Conservation (phyloP, 1,284 basidiomycete species). For the Xerocomus minutiporus region DNA sequence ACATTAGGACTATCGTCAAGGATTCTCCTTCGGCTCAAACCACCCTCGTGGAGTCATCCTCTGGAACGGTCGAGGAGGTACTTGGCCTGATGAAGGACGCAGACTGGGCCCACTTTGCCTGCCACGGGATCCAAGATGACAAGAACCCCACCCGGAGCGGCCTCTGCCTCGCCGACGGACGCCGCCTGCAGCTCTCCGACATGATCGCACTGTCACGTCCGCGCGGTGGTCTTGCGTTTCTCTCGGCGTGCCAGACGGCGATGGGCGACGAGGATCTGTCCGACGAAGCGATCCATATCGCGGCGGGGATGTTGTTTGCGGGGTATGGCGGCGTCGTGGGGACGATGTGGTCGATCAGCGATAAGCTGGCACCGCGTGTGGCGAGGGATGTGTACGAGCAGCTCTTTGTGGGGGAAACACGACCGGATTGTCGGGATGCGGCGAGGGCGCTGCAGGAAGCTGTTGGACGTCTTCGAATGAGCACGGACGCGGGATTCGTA, state of each 20-base stretch:
- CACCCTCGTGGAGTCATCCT: constrained; percentile 6
- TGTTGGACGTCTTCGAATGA: constrained; percentile 4
- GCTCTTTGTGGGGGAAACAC: not conserved
- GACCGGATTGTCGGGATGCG: not conserved
- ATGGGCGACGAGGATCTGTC: constrained; percentile 9
- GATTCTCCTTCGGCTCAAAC: not conserved
- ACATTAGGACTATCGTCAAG: constrained; percentile 1
- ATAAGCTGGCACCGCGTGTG: constrained; percentile 9
- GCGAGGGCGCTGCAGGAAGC: constrained; percentile 8
- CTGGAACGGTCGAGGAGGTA: constrained; percentile 11
- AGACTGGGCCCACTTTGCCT: constrained; percentile 12
- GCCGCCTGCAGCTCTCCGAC: constrained; percentile 9
- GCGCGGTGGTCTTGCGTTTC: constrained; percentile 10
- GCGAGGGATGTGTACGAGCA: constrained; percentile 9
- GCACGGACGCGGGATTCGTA: not conserved
- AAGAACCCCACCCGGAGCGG: constrained; percentile 2
- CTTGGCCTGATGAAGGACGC: constrained; percentile 6
- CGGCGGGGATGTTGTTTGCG: constrained; percentile 13
- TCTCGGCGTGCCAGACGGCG: constrained; percentile 15
- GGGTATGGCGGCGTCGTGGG: constrained; percentile 6
- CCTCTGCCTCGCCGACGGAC: constrained; percentile 8
- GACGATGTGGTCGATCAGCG: constrained; percentile 18
- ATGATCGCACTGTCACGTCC: constrained; percentile 10
- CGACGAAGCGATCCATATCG: constrained; percentile 9
- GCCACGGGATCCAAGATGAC: constrained; percentile 10